Base-by-base conservation (phyloP, 805 yeast species). In the Nakazawaea molendinolei region DNA sequence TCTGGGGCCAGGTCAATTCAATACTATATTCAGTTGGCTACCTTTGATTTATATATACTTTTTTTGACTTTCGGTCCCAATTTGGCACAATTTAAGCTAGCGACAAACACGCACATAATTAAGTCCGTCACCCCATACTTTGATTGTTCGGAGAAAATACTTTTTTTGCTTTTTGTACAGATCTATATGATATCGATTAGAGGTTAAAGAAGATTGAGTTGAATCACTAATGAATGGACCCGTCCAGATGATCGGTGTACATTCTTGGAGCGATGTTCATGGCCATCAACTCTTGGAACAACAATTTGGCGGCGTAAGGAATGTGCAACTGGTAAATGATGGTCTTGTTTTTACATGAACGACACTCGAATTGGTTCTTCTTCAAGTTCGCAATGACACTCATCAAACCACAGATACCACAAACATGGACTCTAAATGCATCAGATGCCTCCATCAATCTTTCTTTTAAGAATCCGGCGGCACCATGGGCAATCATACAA, bases 401-500 rank as follows among this genome's bases (percentile, higher is more conserved):
- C 97, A 92, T 92, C 61, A 94, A 74, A 28, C 99, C 99, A 71
- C 99, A 92, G 52, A 90, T 78, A 55, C 97, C 98, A 69, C 99
- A 92, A 21, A 92, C 81, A 58, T 92, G 97, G 28, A 92, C 97
- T 63, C 97, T 76, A 71, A 92, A 92, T 2, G 97, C 97, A 67
- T 92, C 99, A 0, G 97, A 90, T 9, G 97, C 96, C 63, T 92
- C 97, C 97, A 92, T 90, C 60, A 92, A 70, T 60, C 99, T 76
- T 67, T 92, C 99, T 63, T 90, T 87, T 67, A 92, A 74, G 70
- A 92, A 90, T 6, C 97, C 94, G 4, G 98, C 97, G 10, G 97
- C 97, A 60, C 99, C 99, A 58, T 92, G 97, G 2, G 99, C 98
- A 71, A 92, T 92, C 97, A 92, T 90, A 82, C 99, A 92, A 73